Percentiles rank a stretch among this genome's conserved stretches.
Conservation (phyloP, 306 rosid species). For the Dalbergia cochinchinensis region DNA sequence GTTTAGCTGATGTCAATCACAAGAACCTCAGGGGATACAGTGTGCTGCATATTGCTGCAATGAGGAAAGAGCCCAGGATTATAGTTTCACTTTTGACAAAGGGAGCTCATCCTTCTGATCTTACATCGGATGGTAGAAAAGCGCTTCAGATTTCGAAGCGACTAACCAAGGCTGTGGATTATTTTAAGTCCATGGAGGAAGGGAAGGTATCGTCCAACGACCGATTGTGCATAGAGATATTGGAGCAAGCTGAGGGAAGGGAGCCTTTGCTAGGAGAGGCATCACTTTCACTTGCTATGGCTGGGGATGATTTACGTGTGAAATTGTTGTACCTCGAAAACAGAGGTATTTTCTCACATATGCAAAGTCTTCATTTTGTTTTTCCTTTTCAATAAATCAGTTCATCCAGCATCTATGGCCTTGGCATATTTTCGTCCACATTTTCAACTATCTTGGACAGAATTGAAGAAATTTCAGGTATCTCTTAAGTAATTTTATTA, state of each 20-base stretch:
- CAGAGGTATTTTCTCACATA: slow-evolving; percentile 56
- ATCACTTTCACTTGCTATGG: slow-evolving; percentile 71
- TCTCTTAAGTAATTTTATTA: not conserved
- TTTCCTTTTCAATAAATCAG: not conserved
- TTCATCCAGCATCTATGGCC: not conserved
- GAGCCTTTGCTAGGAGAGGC: slow-evolving; percentile 75
- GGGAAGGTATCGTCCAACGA: slow-evolving; percentile 60
- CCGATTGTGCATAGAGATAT: slow-evolving; percentile 67
- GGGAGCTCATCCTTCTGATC: slow-evolving; percentile 72
- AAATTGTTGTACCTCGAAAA: slow-evolving; percentile 80
- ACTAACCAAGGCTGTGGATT: slow-evolving; percentile 57
- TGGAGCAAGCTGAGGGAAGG: slow-evolving; percentile 86
- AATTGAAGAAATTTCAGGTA: not conserved
- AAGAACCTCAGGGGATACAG: slow-evolving; percentile 67
- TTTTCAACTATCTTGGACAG: not conserved
- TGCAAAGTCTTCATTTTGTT: not conserved
- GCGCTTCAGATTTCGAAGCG: slow-evolving; percentile 73
- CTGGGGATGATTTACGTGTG: slow-evolving; percentile 72
- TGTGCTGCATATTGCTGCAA: slow-evolving; percentile 68
- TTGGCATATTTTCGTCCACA: not conserved
- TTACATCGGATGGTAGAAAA: slow-evolving; percentile 72
- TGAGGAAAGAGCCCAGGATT: slow-evolving; percentile 69
- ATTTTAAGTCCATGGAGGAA: slow-evolving; percentile 53
- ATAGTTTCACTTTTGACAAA: slow-evolving; percentile 72
- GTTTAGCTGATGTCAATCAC: slow-evolving; percentile 62